Conservation (phyloP, 768 basidiomycete genomes). For the Russula foetens region DNA sequence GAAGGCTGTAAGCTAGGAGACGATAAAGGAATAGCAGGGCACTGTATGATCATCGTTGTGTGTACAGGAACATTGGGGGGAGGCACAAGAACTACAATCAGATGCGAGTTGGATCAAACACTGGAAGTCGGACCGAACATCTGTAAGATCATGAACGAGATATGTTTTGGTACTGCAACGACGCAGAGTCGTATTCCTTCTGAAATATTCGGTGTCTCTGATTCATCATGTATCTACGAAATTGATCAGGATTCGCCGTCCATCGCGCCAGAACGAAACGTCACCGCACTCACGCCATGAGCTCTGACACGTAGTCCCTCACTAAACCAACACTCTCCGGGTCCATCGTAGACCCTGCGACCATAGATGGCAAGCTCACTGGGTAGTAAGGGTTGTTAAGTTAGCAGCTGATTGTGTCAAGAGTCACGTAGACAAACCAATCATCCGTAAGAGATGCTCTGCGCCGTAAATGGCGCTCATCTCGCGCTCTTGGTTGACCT, state of each 20-base stretch:
- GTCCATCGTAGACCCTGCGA: constrained; percentile 85
- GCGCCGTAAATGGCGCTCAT: constrained; percentile 92
- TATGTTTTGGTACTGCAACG: constrained; percentile 20
- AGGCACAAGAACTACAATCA: background rate
- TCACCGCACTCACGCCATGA: constrained; percentile 56
- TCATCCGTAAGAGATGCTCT: constrained; percentile 85
- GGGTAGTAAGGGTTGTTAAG: background rate
- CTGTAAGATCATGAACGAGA: constrained; percentile 17
- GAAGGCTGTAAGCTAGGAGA: background rate
- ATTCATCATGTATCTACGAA: constrained; percentile 13
- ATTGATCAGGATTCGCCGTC: background rate
- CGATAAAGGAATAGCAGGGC: background rate
- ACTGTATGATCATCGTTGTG: background rate
- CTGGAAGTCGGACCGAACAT: background rate
- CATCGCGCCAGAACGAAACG: background rate
- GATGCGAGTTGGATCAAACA: background rate
- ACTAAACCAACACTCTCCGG: constrained; percentile 75
- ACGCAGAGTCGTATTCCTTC: constrained; percentile 19
- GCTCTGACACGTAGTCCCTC: constrained; percentile 83
- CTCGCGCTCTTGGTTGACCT: constrained; percentile 63
- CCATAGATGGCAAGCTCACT: constrained; percentile 92
- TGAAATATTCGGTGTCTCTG: constrained; percentile 18
- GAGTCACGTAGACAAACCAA: constrained; percentile 52
- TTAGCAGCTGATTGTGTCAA: background rate
- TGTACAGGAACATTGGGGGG: background rate